A percentile compares a stretch with the other conserved stretches of the same genome.
Conservation (phyloP, 2,329 filamentous ascomycete species). For the Calycina herbarum region DNA sequence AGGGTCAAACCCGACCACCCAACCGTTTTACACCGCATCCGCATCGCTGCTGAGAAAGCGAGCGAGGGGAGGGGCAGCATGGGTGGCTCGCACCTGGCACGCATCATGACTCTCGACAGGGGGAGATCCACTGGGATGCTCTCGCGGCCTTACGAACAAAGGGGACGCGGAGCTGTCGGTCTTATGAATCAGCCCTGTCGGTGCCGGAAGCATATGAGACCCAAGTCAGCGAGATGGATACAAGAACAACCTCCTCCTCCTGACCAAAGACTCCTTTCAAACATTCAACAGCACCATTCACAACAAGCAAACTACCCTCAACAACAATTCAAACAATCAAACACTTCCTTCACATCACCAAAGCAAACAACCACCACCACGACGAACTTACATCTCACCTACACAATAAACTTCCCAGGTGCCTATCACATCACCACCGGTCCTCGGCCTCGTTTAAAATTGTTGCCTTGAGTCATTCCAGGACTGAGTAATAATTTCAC, state of each 20-base stretch:
- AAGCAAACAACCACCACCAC: background rate
- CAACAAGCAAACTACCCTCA: conserved; percentile 10
- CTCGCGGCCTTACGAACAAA: conserved; percentile 14
- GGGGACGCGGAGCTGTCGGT: conserved; percentile 17
- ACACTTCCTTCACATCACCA: conserved; percentile 8
- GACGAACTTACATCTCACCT: conserved; percentile 6
- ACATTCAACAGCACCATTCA: conserved; percentile 14
- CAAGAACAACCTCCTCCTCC: conserved; percentile 17
- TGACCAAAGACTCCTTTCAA: conserved; percentile 14
- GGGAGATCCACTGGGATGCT: background rate
- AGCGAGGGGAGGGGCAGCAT: background rate
- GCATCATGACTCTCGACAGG: conserved; percentile 7
- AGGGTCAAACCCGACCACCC: conserved; percentile 2
- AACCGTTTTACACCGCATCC: conserved; percentile 7
- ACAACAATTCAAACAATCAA: conserved; percentile 7
- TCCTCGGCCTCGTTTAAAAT: conserved; percentile 32
- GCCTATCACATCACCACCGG: conserved; percentile 20
- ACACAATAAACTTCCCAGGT: conserved; percentile 10
- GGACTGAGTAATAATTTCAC: conserved; percentile 14
- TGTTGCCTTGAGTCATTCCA: conserved; percentile 32
- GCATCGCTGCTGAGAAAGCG: conserved; percentile 7
- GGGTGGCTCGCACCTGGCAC: background rate
- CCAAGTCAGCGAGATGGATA: conserved; percentile 14
- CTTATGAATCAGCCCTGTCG: conserved; percentile 20
- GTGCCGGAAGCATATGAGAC: conserved; percentile 7